Evolutionary conservation across 2,329 filamentous ascomycete species (phyloP).

Genomic region (Myriosclerotinia scirpicola): DNA sequence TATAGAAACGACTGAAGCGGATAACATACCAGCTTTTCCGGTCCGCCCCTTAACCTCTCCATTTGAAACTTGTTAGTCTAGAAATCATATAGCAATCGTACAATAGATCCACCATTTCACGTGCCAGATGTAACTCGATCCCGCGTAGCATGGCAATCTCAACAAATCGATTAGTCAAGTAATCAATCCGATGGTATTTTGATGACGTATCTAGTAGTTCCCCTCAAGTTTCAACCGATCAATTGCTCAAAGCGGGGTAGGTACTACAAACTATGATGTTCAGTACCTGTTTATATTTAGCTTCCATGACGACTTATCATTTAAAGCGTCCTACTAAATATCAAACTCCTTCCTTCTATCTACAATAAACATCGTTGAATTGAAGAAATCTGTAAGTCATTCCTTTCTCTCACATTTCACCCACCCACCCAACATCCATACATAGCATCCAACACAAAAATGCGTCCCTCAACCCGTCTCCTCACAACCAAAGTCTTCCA

Average conservation of each 20-base stretch:
- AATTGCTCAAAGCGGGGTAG: slow-evolving; percentile 4
- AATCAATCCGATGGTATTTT: background rate
- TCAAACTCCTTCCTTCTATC: background rate
- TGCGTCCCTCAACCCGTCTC: background rate
- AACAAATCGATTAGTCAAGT: slow-evolving; percentile 17
- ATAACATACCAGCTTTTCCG: background rate
- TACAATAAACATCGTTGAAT: background rate
- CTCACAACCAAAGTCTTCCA: background rate
- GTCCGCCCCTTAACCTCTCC: background rate
- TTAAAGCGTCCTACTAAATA: background rate
- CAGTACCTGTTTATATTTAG: background rate
- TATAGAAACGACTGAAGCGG: too few species aligned
- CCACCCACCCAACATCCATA: too few species aligned
- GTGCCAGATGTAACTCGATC: background rate
- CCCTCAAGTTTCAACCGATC: background rate
- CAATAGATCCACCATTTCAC: slow-evolving; percentile 1
- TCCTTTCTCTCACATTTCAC: background rate
- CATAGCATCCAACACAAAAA: background rate
- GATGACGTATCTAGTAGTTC: background rate
- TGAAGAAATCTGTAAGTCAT: background rate
- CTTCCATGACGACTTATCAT: background rate
- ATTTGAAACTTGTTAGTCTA: background rate
- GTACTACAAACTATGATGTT: background rate
- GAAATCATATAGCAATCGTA: background rate
- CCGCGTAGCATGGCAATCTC: slow-evolving; percentile 3